Evolutionary conservation across 805 yeast species (phyloP).

Genomic region (Candida andamanensis): DNA sequence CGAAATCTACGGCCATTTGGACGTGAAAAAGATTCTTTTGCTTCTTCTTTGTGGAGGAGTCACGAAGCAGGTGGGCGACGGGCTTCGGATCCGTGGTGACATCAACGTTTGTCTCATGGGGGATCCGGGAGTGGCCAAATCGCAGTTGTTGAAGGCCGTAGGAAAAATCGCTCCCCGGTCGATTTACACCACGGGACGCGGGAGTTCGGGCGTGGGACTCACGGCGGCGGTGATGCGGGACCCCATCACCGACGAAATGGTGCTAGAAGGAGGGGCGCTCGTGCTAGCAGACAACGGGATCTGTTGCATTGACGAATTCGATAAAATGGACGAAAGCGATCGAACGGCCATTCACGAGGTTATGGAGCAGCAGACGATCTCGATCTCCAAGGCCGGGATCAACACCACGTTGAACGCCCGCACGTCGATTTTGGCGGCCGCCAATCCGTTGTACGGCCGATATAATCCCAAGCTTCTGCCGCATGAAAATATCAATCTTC

Average conservation of each 20-base stretch:
- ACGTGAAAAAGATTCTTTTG: slow-evolving; percentile 86
- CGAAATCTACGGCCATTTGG: slow-evolving; percentile 91
- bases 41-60: slow-evolving; percentile 91
- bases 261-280: slow-evolving; percentile 95
- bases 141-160: slow-evolving; percentile 88
- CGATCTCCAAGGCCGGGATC: slow-evolving; percentile 96
- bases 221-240: slow-evolving; percentile 99
- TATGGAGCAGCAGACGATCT: slow-evolving; percentile 98
- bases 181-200: slow-evolving; percentile 96
- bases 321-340: slow-evolving; percentile 96
- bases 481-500: slow-evolving; percentile 89
- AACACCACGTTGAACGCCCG: slow-evolving; percentile 94
- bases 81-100: slow-evolving; percentile 96
- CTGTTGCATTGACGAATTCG: slow-evolving; percentile 98
- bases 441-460: slow-evolving; percentile 95
- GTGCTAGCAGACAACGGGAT: slow-evolving; percentile 96
- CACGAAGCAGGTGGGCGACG: slow-evolving; percentile 91
- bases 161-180: slow-evolving; percentile 93
- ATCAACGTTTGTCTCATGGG: slow-evolving; percentile 96
- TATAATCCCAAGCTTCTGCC: slow-evolving; percentile 89
- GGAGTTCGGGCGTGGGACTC: slow-evolving; percentile 97
- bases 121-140: slow-evolving; percentile 99
- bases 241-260: slow-evolving; percentile 98
- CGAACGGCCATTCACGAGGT: slow-evolving; percentile 98
- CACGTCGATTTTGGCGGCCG: slow-evolving; percentile 93